Conservation (phyloP, 1,139 yeast species). For the Zhuliangozyma blackwelliae region DNA sequence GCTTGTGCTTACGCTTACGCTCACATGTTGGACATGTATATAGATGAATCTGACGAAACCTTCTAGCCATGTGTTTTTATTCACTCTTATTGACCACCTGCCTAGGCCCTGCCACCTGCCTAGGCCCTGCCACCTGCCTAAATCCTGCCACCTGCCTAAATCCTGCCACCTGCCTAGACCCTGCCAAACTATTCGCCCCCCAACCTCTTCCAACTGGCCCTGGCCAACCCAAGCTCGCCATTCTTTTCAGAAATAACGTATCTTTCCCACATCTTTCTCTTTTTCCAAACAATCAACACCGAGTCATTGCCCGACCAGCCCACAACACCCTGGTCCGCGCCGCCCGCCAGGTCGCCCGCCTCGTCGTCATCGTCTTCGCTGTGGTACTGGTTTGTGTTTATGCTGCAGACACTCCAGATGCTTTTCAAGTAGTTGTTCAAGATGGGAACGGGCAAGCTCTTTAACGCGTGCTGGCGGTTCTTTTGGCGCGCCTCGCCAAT, state of each 20-base stretch:
- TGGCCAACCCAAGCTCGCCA: neutral
- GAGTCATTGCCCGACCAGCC: conserved; percentile 78
- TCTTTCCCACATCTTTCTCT: conserved; percentile 78
- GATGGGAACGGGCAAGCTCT: conserved; percentile 55
- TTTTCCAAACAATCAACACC: conserved; percentile 68
- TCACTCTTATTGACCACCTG: no score
- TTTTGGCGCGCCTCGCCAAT: conserved; percentile 18
- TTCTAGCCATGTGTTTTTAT: no score
- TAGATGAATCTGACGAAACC: no score
- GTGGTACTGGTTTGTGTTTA: conserved; percentile 54
- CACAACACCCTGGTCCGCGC: conserved; percentile 57
- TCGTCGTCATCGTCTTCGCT: conserved; percentile 19
- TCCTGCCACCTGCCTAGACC: no score
- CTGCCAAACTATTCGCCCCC: no score
- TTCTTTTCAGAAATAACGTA: conserved; percentile 55
- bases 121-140: no score
- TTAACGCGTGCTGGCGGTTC: conserved; percentile 67
- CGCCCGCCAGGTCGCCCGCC: conserved; percentile 7
- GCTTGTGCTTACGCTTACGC: no score
- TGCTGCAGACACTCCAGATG: conserved; percentile 84
- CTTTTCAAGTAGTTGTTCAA: conserved; percentile 75
- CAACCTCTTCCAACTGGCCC: neutral
- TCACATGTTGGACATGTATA: no score
- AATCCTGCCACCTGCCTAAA: no score
- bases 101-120: no score